A percentile compares a stretch with the other conserved stretches of the same genome.
Conservation (phyloP, 176 grass and related monocot species). For the Poa annua region DNA sequence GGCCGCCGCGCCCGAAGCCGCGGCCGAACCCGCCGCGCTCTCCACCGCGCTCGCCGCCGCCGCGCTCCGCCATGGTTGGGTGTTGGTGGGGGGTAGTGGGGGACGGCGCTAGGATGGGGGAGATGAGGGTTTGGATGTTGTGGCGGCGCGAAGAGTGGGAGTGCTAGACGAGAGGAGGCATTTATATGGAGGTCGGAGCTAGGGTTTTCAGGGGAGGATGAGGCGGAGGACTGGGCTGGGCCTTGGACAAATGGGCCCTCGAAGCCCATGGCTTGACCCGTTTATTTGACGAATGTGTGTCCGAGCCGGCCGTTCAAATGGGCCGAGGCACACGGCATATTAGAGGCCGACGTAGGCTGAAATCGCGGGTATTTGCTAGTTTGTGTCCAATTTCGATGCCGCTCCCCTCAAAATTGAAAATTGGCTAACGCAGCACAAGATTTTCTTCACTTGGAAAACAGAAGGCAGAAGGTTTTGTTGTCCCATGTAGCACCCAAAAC, state of each 20-base stretch:
- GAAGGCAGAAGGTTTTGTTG: too few relatives aligned
- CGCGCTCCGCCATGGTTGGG: slow-evolving; percentile 60
- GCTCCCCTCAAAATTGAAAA: too few relatives aligned
- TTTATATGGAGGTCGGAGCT: slow-evolving; percentile 41
- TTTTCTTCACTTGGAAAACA: too few relatives aligned
- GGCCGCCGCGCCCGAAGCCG: slow-evolving; percentile 51
- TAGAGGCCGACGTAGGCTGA: too few relatives aligned
- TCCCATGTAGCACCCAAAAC: too few relatives aligned
- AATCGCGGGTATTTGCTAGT: too few relatives aligned
- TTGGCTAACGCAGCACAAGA: too few relatives aligned
- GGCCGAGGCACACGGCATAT: background rate
- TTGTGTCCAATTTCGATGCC: too few relatives aligned
- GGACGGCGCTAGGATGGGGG: background rate
- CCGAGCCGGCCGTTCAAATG: background rate
- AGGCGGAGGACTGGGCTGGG: background rate
- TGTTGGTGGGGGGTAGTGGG: background rate
- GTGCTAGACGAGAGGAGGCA: background rate
- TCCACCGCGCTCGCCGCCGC: slow-evolving; percentile 50
- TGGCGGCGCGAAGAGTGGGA: slow-evolving; percentile 36
- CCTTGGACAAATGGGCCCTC: too few relatives aligned
- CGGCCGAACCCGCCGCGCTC: slow-evolving; percentile 59
- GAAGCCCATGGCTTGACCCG: background rate
- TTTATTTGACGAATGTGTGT: too few relatives aligned
- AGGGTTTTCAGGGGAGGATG: slow-evolving; percentile 40
- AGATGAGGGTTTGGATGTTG: slow-evolving; percentile 22